phyloP scores from a whole-genome alignment of 345 rosid genomes.

The Lumnitzera littorea region DNA sequence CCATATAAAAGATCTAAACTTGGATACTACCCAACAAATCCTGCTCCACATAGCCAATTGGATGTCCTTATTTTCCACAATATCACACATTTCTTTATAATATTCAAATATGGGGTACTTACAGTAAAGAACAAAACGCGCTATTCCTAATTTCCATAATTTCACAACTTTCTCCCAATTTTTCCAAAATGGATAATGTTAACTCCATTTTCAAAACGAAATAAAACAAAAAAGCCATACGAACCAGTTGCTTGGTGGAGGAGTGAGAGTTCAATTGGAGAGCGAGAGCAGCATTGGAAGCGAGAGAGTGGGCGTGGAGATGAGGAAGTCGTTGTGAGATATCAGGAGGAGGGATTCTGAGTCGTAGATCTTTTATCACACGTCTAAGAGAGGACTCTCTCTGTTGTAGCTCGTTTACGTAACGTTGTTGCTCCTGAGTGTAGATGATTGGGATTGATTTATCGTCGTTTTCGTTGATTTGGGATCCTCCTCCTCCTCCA shows the following conservation, averaged over 20 bases:
- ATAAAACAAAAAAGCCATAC: neutral
- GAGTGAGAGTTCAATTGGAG: conserved; percentile 92
- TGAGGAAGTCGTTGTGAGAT: conserved; percentile 88
- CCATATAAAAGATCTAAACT: too few relatives aligned
- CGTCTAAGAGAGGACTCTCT: conserved; percentile 71
- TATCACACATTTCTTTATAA: too few relatives aligned
- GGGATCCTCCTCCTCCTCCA: conserved; percentile 43
- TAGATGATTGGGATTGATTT: conserved; percentile 42
- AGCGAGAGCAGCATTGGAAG: conserved; percentile 84
- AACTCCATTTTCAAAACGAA: neutral
- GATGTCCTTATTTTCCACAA: too few relatives aligned
- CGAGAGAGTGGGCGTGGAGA: conserved; percentile 87
- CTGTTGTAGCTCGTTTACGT: conserved; percentile 58
- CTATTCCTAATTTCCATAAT: too few relatives aligned
- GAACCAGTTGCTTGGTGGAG: conserved; percentile 83
- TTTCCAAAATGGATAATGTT: neutral
- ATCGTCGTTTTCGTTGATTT: conserved; percentile 23
- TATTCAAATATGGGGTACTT: too few relatives aligned
- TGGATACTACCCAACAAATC: too few relatives aligned
- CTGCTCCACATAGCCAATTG: too few relatives aligned
- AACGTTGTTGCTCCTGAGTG: conserved; percentile 57
- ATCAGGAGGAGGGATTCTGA: conserved; percentile 75
- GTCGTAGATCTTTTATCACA: conserved; percentile 80
- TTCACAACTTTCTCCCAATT: too few relatives aligned
- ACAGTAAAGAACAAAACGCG: too few relatives aligned